Evolutionary conservation across 148 eudicot species (phyloP), one percentile per base, ranked within the genome.

Genomic region (Vaccinium myrtillus): DNA sequence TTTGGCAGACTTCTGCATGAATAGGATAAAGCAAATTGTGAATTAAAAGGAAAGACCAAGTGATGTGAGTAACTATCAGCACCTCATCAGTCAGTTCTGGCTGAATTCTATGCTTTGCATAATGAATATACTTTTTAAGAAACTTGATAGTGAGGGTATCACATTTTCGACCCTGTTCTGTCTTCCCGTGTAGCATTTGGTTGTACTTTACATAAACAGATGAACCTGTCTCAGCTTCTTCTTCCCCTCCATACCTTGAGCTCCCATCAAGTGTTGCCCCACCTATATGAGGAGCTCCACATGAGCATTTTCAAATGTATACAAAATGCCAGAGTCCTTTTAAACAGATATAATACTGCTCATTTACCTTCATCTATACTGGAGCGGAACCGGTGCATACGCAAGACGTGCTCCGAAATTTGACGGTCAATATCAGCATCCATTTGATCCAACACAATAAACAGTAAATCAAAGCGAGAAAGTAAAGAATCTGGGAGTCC

Each of bases 31-130:
- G n/a, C n/a, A n/a, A 54, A 48, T 55, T 43, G 43, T 10, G 2
- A 32, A 51, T 39, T 25, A 11, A 46, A 73, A 55, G 77, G 61
- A 23, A 83, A 49, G 25, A 16, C 14, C 43, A 56, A 78, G 5
- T 61, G 30, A 71, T 49, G 27, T n/a, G n/a, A n/a, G n/a, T 32
- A 78, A 84, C 70, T 25, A 59, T 59, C 76, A 76, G 78, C 89
- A 97, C 98, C 99, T 97, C 98, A 89, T 97, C 98, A 80, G 96
- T 97, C 86, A 97, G 93, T 67, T 97, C 98, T 43, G 99, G 99
- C 85, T 93, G 95, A 88, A 97, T 88, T 87, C 99, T 91, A 92
- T 94, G 93, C 85, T 97, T 97, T 12, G 98, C 98, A 84, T 97
- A 97, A 86, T 97, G 98, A 65, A 97, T 97, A 77, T 95, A 97